Evolutionary conservation across 2,329 filamentous ascomycete species (phyloP).

Genomic region (Botryosphaeria dothidea): DNA sequence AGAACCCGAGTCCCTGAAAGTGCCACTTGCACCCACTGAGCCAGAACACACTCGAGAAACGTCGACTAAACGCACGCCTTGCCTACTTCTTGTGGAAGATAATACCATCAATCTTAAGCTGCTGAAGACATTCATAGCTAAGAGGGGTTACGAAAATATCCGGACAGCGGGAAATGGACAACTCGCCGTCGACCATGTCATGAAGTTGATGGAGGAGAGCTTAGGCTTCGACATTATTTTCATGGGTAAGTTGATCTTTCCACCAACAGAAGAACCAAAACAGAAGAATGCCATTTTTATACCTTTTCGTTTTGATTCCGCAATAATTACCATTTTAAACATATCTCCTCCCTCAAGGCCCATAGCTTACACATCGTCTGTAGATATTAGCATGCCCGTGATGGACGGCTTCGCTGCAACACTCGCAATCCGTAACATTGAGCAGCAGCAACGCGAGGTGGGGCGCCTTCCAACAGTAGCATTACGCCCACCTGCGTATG

Average conservation of each 20-base stretch:
- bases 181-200: conserved; percentile 33
- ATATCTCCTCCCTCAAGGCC: too few relatives aligned
- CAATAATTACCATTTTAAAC: too few relatives aligned
- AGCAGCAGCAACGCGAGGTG: conserved; percentile 46
- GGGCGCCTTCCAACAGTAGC: not conserved
- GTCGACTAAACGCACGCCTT: conserved; percentile 24
- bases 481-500: too few relatives aligned
- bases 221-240: conserved; percentile 33
- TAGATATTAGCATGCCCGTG: conserved; percentile 58
- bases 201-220: conserved; percentile 27
- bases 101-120: conserved; percentile 43
- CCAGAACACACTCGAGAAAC: too few relatives aligned
- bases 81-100: conserved; percentile 41
- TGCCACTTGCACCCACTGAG: too few relatives aligned
- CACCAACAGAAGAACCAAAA: too few relatives aligned
- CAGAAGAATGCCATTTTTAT: too few relatives aligned
- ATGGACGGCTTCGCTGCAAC: conserved; percentile 57
- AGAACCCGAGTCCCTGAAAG: too few relatives aligned
- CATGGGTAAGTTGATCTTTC: conserved; percentile 35
- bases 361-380: too few relatives aligned
- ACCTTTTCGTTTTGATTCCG: too few relatives aligned
- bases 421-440: conserved; percentile 39
- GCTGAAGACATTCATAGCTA: conserved; percentile 37
- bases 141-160: conserved; percentile 33
- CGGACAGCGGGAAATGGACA: conserved; percentile 34